phyloP scores from a whole-genome alignment of 2,329 filamentous ascomycete species.

The Emergomyces orientalis region DNA sequence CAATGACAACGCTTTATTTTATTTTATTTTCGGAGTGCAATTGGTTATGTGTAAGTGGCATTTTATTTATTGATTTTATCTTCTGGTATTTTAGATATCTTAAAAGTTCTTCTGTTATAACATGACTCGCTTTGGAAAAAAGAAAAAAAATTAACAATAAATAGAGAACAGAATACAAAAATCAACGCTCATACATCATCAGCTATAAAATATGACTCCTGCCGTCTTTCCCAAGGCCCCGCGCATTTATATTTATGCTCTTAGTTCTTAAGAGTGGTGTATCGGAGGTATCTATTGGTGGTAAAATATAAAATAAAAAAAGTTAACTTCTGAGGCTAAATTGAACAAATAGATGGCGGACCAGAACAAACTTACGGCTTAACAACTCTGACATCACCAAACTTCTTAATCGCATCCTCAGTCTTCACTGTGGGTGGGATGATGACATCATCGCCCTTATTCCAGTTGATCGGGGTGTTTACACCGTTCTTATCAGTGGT shows the following conservation, averaged over 20 bases:
- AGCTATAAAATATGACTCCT: neutral
- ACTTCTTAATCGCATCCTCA: slow-evolving; percentile 77
- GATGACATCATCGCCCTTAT: slow-evolving; percentile 81
- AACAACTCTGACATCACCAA: slow-evolving; percentile 59
- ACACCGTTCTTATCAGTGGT: slow-evolving; percentile 79
- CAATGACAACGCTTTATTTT: neutral
- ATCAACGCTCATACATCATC: slow-evolving; percentile 5
- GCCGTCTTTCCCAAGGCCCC: neutral
- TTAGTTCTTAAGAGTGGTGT: slow-evolving; percentile 28
- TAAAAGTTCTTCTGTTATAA: neutral
- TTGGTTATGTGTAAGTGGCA: neutral
- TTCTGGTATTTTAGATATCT: neutral
- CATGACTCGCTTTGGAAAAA: neutral
- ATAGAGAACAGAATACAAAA: neutral
- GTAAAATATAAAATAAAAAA: neutral
- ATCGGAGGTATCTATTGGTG: slow-evolving; percentile 28
- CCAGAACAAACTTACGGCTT: slow-evolving; percentile 41
- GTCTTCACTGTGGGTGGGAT: slow-evolving; percentile 75
- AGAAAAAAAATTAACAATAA: neutral
- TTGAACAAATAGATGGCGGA: neutral
- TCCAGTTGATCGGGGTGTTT: slow-evolving; percentile 86
- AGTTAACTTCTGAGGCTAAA: neutral
- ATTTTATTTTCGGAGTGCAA: neutral
- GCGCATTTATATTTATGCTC: neutral
- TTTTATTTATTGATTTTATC: neutral